Base-by-base conservation (phyloP, 2,329 filamentous ascomycete species). In the Ceratocystiopsis minuta region DNA sequence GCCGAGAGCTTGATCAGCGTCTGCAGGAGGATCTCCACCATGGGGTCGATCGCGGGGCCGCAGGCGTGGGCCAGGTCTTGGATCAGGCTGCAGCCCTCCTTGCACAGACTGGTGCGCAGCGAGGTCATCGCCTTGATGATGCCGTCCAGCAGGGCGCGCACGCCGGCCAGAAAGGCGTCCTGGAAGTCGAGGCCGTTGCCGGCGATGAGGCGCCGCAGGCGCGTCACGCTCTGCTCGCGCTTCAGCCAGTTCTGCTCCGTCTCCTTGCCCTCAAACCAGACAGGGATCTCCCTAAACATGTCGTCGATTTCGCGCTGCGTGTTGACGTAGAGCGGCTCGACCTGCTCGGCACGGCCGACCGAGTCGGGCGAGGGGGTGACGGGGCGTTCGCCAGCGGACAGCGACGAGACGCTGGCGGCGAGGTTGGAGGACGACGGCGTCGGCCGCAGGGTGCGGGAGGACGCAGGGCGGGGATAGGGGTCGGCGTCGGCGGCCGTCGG, bases 11-110 rank as follows among this genome's bases (percentile, higher is more conserved):
- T 95, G 62, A 96, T 76, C 51, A 95, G 75, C 24, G 75, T 80
- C 54, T 94, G 86, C 61, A 96, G 74, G 17, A 95, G 67, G 40
- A 95, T 74, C 60, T 96, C 88, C 9, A 90, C 80, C 76, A 93
- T 82, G 12, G 80, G 72, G 53, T 96, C 88, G 53, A 95, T 76
- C 35, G 70, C 79, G 2, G 84, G 70, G 0, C 86, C 86, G 37
- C 83, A 76, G 10, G 71, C 75, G 50, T 70, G 72, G 16, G 85
- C 85, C 24, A 94, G 65, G 48, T 96, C 88, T 55, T 95, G 87
- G 28, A 95, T 68, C 38, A 93, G 62, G 48, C 73, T 74, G 54
- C 85, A 93, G 11, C 80, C 86, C 52, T 90, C 85, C 47, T 86
- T 87, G 11, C 83, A 88, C 50, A 95, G 66, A 52, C 87, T 96